Conservation (phyloP, 2,329 filamentous ascomycete species). For the Decorospora gaudefroyi region DNA sequence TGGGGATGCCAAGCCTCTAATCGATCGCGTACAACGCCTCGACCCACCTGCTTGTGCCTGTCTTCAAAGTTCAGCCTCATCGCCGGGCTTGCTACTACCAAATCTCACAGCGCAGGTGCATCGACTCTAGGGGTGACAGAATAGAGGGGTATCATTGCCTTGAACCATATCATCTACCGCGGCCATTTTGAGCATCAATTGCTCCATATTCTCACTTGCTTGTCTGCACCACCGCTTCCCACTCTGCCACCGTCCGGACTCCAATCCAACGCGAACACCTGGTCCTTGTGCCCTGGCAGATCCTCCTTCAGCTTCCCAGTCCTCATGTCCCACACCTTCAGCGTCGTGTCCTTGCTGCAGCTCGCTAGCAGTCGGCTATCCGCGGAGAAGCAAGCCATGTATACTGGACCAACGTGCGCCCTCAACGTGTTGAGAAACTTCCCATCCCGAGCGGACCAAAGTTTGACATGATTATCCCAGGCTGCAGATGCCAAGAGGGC, state of each 20-base stretch:
- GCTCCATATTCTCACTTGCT: conserved; percentile 69
- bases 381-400: conserved; percentile 89
- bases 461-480: conserved; percentile 93
- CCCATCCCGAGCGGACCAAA: conserved; percentile 80
- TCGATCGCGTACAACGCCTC: not conserved
- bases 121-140: too few species aligned
- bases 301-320: conserved; percentile 81
- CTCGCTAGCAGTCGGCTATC: conserved; percentile 89
- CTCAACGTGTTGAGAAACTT: conserved; percentile 84
- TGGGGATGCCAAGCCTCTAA: conserved; percentile 19
- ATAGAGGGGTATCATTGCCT: conserved; percentile 15
- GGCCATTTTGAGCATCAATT: conserved; percentile 50
- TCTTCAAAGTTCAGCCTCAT: conserved; percentile 1
- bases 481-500: conserved; percentile 82
- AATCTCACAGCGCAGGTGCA: too few species aligned
- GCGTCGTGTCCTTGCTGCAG: conserved; percentile 85
- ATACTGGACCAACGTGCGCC: conserved; percentile 89
- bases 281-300: conserved; percentile 86
- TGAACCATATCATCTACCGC: not conserved
- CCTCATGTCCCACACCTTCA: conserved; percentile 93
- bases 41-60: conserved; percentile 1
- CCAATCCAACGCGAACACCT: conserved; percentile 96
- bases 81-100: too few species aligned
- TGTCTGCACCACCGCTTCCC: conserved; percentile 91
- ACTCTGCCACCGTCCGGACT: conserved; percentile 87